These are phyloP conservation scores for Hygrophila difformis DNA, from an alignment of 257 asterid species.

Conservation along the genomic window DNA sequence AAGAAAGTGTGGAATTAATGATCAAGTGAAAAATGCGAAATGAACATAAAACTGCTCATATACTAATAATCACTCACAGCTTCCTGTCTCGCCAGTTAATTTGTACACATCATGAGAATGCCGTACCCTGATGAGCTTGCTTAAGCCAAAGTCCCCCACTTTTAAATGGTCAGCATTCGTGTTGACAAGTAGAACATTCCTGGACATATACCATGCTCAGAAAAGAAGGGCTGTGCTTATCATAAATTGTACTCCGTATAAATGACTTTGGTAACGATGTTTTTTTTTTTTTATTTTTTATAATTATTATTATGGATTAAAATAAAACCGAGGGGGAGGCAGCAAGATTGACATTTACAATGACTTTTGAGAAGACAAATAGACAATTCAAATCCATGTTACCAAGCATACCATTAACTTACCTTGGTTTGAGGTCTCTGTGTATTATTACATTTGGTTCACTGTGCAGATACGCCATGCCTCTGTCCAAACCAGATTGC, in stretches of 20 bases:
- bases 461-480: no score
- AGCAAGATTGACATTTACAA: background rate
- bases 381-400: slow-evolving; percentile 3
- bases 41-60: slow-evolving; percentile 2
- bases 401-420: no score
- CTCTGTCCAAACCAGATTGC: no score
- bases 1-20: slow-evolving; percentile 10
- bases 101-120: slow-evolving; percentile 89
- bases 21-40: slow-evolving; percentile 3
- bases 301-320: no score
- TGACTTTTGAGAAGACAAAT: slow-evolving; percentile 2
- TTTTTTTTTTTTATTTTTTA: no score
- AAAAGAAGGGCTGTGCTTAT: slow-evolving; percentile 14
- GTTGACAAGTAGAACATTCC: slow-evolving; percentile 95
- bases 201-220: slow-evolving; percentile 24
- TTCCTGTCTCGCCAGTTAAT: slow-evolving; percentile 99
- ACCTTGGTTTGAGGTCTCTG: no score
- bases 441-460: no score
- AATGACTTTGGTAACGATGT: no score
- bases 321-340: no score
- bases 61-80: slow-evolving; percentile 55
- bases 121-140: slow-evolving; percentile 89
- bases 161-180: slow-evolving; percentile 89
- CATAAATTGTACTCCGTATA: no score
- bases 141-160: slow-evolving; percentile 96